A percentile compares a stretch with the other conserved stretches of the same genome.
These are phyloP conservation scores for Fusarium sp. DNA, from an alignment of 2,329 filamentous ascomycete genomes.

Conservation along the genomic window DNA sequence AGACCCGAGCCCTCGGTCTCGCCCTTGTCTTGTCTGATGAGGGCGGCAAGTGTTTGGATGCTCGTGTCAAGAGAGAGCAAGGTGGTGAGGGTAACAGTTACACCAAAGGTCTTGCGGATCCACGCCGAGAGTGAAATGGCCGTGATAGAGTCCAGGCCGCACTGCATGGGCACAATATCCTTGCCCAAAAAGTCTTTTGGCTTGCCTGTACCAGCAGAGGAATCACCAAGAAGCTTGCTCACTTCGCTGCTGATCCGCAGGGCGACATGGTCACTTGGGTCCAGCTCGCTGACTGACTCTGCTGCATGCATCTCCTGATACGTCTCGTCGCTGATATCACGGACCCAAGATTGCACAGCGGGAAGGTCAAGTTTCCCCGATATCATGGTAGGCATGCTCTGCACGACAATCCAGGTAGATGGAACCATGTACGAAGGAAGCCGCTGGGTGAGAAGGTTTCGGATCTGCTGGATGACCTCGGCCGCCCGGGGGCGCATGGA, in stretches of 20 bases:
- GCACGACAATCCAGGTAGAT: slow-evolving; percentile 7
- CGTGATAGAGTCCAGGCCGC: slow-evolving; percentile 10
- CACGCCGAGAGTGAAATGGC: slow-evolving; percentile 8
- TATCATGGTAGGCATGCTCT: slow-evolving; percentile 18
- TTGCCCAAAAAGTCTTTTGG: slow-evolving; percentile 7
- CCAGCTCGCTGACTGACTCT: not conserved
- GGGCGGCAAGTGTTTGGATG: not conserved
- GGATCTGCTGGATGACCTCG: not conserved
- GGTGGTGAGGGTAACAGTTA: not conserved
- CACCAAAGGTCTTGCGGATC: slow-evolving; percentile 10
- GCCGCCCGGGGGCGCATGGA: not conserved
- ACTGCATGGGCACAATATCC: slow-evolving; percentile 13
- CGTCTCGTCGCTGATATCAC: not conserved
- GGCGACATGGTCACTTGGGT: not conserved
- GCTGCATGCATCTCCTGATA: slow-evolving; percentile 4
- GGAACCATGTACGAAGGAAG: slow-evolving; percentile 25
- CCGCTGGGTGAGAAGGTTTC: not conserved
- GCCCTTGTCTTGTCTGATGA: not conserved
- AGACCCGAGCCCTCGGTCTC: not conserved
- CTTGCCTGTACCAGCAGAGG: not conserved
- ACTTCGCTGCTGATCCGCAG: not conserved
- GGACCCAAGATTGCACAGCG: not conserved
- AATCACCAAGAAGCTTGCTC: not conserved
- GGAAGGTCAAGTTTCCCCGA: slow-evolving; percentile 20
- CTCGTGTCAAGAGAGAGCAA: not conserved